Percentiles rank a stretch among this genome's conserved stretches.
These are phyloP conservation scores for Nakazawaea holstii DNA, from an alignment of 805 yeast species.

Conservation along the genomic window DNA sequence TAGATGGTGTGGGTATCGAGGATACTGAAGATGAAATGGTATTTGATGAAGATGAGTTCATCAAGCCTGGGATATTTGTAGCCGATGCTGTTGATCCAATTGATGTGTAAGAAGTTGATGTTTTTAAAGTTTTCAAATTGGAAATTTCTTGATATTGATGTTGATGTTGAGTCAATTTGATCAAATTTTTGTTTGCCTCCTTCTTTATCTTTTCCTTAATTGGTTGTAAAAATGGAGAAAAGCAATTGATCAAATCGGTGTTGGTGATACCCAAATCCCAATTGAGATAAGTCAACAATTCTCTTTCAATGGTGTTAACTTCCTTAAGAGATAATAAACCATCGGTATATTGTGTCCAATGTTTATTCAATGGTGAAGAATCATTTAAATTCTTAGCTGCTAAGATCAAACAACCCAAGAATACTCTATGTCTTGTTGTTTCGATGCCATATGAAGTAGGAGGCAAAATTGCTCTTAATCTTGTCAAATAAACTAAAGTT, in stretches of 20 bases:
- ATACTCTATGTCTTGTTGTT: slow-evolving; percentile 90
- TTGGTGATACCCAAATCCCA: slow-evolving; percentile 78
- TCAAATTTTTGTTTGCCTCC: slow-evolving; percentile 4
- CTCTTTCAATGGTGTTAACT: slow-evolving; percentile 88
- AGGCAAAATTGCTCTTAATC: slow-evolving; percentile 74
- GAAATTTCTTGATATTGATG: not conserved
- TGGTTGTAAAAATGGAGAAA: slow-evolving; percentile 71
- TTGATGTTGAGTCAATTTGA: slow-evolving; percentile 6
- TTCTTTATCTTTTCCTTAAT: slow-evolving; percentile 49
- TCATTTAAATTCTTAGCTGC: slow-evolving; percentile 94
- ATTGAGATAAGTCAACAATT: slow-evolving; percentile 71
- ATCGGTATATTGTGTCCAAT: slow-evolving; percentile 91
- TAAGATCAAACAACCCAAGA: slow-evolving; percentile 79
- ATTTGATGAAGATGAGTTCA: slow-evolving; percentile 6
- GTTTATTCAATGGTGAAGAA: slow-evolving; percentile 91
- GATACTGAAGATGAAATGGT: slow-evolving; percentile 6
- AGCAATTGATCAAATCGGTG: slow-evolving; percentile 61
- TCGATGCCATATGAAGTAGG: slow-evolving; percentile 87
- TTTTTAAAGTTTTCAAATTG: not conserved
- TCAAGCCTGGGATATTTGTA: slow-evolving; percentile 5
- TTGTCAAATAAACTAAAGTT: slow-evolving; percentile 74
- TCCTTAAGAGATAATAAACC: slow-evolving; percentile 75
- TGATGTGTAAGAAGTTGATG: slow-evolving; percentile 3
- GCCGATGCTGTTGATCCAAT: not conserved
- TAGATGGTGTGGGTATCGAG: slow-evolving; percentile 8